Evolutionary conservation across 768 basidiomycete species (phyloP), one percentile per base, ranked within the genome.

Genomic region (Leccinum rimulosum): DNA sequence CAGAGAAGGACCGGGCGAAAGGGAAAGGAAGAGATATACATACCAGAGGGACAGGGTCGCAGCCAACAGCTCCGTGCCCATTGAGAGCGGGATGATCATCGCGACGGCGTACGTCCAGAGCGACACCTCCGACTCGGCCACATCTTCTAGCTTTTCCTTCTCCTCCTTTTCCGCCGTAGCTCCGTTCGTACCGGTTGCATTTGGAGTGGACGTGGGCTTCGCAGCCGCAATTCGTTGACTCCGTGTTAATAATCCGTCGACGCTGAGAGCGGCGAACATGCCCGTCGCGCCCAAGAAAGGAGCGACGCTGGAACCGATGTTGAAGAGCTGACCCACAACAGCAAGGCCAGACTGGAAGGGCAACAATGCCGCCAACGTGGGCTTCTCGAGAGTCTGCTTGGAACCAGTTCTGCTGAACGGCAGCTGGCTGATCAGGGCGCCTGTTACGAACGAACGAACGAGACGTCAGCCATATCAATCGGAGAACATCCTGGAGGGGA

Each of bases 31-130:
- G 40, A 40, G 17, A 40, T 4, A 40, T n/a, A 40, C 83, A 54
- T 61, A 90, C 90, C 67, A 97, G 73, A 7, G 96, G 96, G 0
- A 96, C 92, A 92, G 65, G 3, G 89, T 84, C 6, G 84, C 79
- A 45, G 82, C 70, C 40, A 85, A 68, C 35, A 91, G 67, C 64
- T 89, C 79, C 0, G 80, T 73, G 25, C 89, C 87, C 0, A 81
- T 76, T 10, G 85, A 67, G 27, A 91, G 70, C 8, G 85, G 85
- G 47, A 83, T 68, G 11, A 76, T 58, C 73, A 84, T 81, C 0
- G 80, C 90, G 22, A 91, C 50, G 0, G 79, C 82, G 67, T 95
- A 94, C 2, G 82, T 82, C 74, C 77, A 75, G 45, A 89, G 71
- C 47, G 85, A 82, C 28, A 90, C 73, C 1, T 67, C 70, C 14